Base-by-base conservation (phyloP, 768 basidiomycete species). In the Lactarius tabidus region DNA sequence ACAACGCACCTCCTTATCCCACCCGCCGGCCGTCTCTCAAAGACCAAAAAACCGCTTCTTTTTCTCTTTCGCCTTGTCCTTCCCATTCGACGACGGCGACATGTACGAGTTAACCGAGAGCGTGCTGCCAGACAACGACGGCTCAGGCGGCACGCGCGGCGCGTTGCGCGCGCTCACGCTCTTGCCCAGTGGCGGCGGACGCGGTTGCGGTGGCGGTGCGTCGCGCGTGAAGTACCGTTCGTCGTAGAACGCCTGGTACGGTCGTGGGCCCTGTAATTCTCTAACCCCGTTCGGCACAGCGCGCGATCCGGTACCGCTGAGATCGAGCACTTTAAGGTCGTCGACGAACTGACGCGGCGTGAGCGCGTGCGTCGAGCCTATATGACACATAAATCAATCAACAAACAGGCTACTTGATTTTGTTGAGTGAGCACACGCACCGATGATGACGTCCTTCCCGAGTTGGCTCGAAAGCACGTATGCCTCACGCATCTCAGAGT, bases 381-480 rank as follows among this genome's bases (percentile, higher is more conserved):
- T 9, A 17, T 15, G 26, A 23, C 48, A 28, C 48, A 51, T 6
- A 18, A 1, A 15, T 38, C 43, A 52, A 28, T n/a, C n/a, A n/a
- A n/a, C n/a, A 53, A 52, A 66, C 52, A 53, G 36, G 7, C 8
- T 4, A 29, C 39, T 3, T 6, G n/a, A 29, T 33, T 10, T 53
- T n/a, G 28, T 23, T 23, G 41, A 3, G 35, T 53, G 23, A 20
- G 14, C 31, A 18, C n/a, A 58, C 78, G 43, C 70, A 96, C 96
- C 97, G 63, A 99, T 91, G 75, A 87, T 91, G 59, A 98, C 84
- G 70, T 99, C 97, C 75, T 90, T 94, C 71, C 90, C 89, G 59
- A 93, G 74, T 2, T 84, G 74, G 55, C 79, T 80, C 3, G 93
- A 90, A 18, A 96, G 79, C 57, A 87, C 81, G 72, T 98, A 98